Percentiles rank a stretch among this genome's conserved stretches.
phyloP scores from a whole-genome alignment of 176 grass and related monocot species.

The Aegilops speltoides region DNA sequence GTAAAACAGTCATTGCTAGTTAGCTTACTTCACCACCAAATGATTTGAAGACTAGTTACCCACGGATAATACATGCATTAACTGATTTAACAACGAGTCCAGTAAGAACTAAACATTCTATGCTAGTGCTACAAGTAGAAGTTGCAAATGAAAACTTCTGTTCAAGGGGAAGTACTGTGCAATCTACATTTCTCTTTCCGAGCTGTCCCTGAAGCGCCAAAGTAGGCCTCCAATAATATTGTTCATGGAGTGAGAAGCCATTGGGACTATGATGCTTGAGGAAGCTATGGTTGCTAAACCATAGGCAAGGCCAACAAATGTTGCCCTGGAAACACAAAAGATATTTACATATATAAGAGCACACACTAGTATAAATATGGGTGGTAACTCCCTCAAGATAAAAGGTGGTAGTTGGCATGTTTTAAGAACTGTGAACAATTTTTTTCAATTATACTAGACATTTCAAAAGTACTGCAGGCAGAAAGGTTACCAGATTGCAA shows the following conservation, averaged over 20 bases:
- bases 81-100: background rate
- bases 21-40: background rate
- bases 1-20: background rate
- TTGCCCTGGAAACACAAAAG: conserved; percentile 61
- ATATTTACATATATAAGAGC: background rate
- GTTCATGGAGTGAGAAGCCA: conserved; percentile 86
- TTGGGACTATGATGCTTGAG: conserved; percentile 74
- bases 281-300: conserved; percentile 74
- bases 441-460: background rate
- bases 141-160: background rate
- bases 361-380: background rate
- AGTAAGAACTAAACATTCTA: conserved; percentile 5
- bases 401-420: background rate
- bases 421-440: conserved; percentile 7
- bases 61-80: background rate
- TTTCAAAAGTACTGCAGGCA: background rate
- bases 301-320: conserved; percentile 84
- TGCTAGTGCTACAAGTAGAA: background rate
- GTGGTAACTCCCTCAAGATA: background rate
- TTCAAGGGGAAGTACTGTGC: background rate
- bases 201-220: conserved; percentile 48
- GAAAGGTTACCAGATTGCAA: conserved; percentile 62
- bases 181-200: conserved; percentile 24
- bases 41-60: background rate
- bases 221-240: conserved; percentile 80